phyloP scores from a whole-genome alignment of 2,329 filamentous ascomycete genomes.

The Exserohilum rostratum region DNA sequence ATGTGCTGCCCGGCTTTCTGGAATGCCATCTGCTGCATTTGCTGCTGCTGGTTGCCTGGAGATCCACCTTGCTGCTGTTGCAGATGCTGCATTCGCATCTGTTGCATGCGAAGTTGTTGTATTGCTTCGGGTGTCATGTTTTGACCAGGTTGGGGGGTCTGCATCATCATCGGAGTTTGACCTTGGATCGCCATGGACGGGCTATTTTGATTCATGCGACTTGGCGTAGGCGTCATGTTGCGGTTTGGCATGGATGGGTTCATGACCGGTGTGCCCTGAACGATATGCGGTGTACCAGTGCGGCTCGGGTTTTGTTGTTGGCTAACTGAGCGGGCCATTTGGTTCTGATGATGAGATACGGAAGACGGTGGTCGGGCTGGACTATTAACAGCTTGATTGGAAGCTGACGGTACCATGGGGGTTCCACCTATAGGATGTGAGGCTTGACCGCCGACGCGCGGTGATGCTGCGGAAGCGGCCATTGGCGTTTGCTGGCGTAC shows the following conservation, averaged over 20 bases:
- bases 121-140: slow-evolving; percentile 46
- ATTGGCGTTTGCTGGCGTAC: slow-evolving; percentile 55
- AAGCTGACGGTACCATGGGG: slow-evolving; percentile 51
- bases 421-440: slow-evolving; percentile 52
- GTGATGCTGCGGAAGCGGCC: slow-evolving; percentile 50
- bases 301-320: slow-evolving; percentile 49
- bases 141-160: slow-evolving; percentile 39
- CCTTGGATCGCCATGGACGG: slow-evolving; percentile 44
- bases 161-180: slow-evolving; percentile 47
- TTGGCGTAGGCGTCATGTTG: slow-evolving; percentile 49
- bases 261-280: slow-evolving; percentile 49
- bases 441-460: slow-evolving; percentile 42
- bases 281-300: slow-evolving; percentile 48
- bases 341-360: slow-evolving; percentile 47
- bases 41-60: slow-evolving; percentile 28
- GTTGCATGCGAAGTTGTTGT: slow-evolving; percentile 35
- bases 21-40: slow-evolving; percentile 39
- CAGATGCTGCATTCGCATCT: slow-evolving; percentile 40
- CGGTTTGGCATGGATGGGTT: slow-evolving; percentile 45
- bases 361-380: slow-evolving; percentile 48
- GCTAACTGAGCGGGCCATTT: slow-evolving; percentile 47
- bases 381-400: slow-evolving; percentile 47
- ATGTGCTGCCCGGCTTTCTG: slow-evolving; percentile 42
- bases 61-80: slow-evolving; percentile 27
- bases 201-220: slow-evolving; percentile 46